Conservation (phyloP, 768 basidiomycete genomes). For the Xerocomellus dryophilus region DNA sequence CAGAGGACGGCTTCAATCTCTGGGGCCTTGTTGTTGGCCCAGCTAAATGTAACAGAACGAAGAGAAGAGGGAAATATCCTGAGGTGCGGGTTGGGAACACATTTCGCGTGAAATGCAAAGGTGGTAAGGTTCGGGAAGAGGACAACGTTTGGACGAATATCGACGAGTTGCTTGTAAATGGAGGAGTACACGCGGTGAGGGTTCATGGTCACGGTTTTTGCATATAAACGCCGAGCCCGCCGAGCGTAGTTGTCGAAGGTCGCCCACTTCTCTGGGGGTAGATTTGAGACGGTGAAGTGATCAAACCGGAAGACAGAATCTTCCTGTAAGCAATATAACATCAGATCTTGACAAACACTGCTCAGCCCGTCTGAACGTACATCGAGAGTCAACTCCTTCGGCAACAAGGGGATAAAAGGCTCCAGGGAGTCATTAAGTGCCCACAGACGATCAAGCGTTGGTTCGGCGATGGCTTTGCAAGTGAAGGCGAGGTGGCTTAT, state of each 20-base stretch:
- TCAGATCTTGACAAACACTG: slow-evolving; percentile 6
- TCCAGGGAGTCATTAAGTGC: slow-evolving; percentile 23
- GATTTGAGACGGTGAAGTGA: neutral
- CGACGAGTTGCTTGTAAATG: slow-evolving; percentile 24
- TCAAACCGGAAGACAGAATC: slow-evolving; percentile 19
- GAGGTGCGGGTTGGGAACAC: slow-evolving; percentile 5
- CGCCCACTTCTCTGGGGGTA: slow-evolving; percentile 16
- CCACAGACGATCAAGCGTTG: slow-evolving; percentile 25
- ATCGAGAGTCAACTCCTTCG: slow-evolving; percentile 18
- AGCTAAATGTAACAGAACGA: slow-evolving; percentile 19
- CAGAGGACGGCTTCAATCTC: slow-evolving; percentile 18
- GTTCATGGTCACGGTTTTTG: slow-evolving; percentile 26
- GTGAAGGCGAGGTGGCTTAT: slow-evolving; percentile 19
- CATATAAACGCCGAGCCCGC: slow-evolving; percentile 22
- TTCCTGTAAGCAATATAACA: slow-evolving; percentile 11
- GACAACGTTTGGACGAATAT: slow-evolving; percentile 22
- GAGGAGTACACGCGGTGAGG: slow-evolving; percentile 26
- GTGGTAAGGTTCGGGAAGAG: slow-evolving; percentile 23
- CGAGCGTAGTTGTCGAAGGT: slow-evolving; percentile 23
- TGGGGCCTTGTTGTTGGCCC: slow-evolving; percentile 15
- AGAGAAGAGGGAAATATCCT: slow-evolving; percentile 25
- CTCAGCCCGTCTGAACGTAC: slow-evolving; percentile 8
- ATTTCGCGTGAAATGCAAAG: slow-evolving; percentile 19
- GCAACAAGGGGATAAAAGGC: slow-evolving; percentile 23
- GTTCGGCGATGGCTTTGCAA: slow-evolving; percentile 21